Conservation (phyloP, 1,139 yeast genomes). For the Geotrichum klebahnii region DNA sequence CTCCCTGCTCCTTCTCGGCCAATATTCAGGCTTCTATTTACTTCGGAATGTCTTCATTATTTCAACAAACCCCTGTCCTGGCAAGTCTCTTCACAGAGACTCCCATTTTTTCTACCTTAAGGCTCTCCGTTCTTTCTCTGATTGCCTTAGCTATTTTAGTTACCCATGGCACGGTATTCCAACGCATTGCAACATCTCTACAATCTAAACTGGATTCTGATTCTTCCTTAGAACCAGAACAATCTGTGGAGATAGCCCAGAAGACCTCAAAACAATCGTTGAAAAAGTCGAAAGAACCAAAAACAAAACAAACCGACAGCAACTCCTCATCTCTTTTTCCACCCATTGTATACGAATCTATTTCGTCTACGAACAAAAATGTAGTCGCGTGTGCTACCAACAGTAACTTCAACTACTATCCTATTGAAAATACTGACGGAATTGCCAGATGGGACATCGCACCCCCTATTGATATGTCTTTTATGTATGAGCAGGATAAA, state of each 20-base stretch:
- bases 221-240: too few species aligned
- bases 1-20: neutral
- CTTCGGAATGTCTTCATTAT: neutral
- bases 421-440: neutral
- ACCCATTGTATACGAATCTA: slow-evolving; percentile 2
- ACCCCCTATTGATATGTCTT: neutral
- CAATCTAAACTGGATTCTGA: neutral
- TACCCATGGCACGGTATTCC: slow-evolving; percentile 3
- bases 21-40: neutral
- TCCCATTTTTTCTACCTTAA: neutral
- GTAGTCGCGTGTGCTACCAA: slow-evolving; percentile 1
- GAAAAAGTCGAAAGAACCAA: neutral
- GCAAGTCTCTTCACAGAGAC: neutral
- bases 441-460: slow-evolving; percentile 5
- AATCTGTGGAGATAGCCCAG: too few species aligned
- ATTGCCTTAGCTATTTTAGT: neutral
- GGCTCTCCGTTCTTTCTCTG: neutral
- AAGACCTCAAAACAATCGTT: neutral
- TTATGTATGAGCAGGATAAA: neutral
- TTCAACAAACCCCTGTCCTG: neutral
- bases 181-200: neutral
- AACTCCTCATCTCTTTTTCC: slow-evolving; percentile 1
- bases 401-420: slow-evolving; percentile 2
- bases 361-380: slow-evolving; percentile 1
- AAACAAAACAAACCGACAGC: neutral